Conservation (phyloP, 441 rosid genomes). For the Omphalea diandra region DNA sequence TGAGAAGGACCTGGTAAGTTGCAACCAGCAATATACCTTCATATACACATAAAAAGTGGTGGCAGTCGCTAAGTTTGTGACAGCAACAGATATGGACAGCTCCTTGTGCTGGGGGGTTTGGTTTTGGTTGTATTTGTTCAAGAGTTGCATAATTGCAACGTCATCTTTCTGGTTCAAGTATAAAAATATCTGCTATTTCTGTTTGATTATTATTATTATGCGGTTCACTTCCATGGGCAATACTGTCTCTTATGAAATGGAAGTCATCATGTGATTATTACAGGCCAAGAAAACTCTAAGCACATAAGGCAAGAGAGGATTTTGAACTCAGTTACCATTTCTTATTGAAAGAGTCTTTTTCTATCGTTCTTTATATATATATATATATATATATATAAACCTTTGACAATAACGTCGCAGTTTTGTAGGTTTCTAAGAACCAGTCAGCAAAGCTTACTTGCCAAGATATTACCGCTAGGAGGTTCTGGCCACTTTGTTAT, state of each 20-base stretch:
- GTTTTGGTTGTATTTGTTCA: neutral
- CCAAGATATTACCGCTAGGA: neutral
- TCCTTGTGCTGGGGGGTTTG: slow-evolving; percentile 10
- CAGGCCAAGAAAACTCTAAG: neutral
- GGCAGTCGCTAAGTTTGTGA: slow-evolving; percentile 24
- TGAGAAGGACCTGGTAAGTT: slow-evolving; percentile 23
- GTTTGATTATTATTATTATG: neutral
- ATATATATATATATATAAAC: no score
- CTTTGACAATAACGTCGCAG: neutral
- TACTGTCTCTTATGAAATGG: neutral
- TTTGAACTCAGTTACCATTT: no score
- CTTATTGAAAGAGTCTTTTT: no score
- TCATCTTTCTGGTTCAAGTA: neutral
- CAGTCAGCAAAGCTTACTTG: neutral
- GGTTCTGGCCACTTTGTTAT: neutral
- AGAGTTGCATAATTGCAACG: slow-evolving; percentile 9
- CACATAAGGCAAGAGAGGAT: neutral
- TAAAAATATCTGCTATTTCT: slow-evolving; percentile 3
- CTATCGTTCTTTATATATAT: neutral
- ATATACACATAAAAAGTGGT: slow-evolving; percentile 9
- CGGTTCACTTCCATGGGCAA: slow-evolving; percentile 12
- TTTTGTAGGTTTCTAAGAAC: neutral
- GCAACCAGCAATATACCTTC: slow-evolving; percentile 23
- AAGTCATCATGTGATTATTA: neutral
- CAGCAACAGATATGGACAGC: slow-evolving; percentile 30